Conservation (phyloP, 2,329 filamentous ascomycete species). For the Dactylellina drechsleri region DNA sequence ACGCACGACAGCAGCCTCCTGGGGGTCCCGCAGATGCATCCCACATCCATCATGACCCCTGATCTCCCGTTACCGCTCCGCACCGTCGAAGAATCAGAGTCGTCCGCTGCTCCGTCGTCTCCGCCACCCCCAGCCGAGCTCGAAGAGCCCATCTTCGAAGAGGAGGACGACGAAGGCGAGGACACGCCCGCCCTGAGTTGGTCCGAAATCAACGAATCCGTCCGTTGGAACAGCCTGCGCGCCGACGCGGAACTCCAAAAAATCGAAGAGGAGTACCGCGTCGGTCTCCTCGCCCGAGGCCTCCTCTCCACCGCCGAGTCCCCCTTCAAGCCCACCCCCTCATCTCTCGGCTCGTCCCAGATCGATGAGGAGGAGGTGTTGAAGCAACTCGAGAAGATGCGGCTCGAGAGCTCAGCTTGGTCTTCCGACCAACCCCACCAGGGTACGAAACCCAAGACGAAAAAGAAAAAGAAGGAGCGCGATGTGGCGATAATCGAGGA, state of each 20-base stretch:
- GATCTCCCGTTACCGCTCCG: constrained; percentile 15
- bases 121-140: neutral
- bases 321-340: neutral
- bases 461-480: neutral
- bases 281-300: constrained; percentile 21
- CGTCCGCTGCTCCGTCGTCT: neutral
- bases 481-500: neutral
- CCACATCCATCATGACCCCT: constrained; percentile 1
- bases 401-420: constrained; percentile 32
- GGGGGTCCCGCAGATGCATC: neutral
- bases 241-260: constrained; percentile 26
- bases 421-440: neutral
- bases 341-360: neutral
- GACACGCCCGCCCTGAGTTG: neutral
- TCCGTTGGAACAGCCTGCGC: constrained; percentile 20
- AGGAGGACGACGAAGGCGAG: too few relatives aligned
- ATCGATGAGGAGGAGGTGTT: neutral
- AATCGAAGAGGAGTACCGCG: constrained; percentile 34
- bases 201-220: constrained; percentile 20
- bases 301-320: constrained; percentile 8
- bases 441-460: neutral
- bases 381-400: constrained; percentile 24
- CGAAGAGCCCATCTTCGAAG: neutral
- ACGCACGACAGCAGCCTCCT: neutral
- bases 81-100: neutral